A percentile compares a stretch with the other conserved stretches of the same genome.
Evolutionary conservation across 805 yeast species (phyloP).

Genomic region (Wickerhamiella alocasiicola): DNA sequence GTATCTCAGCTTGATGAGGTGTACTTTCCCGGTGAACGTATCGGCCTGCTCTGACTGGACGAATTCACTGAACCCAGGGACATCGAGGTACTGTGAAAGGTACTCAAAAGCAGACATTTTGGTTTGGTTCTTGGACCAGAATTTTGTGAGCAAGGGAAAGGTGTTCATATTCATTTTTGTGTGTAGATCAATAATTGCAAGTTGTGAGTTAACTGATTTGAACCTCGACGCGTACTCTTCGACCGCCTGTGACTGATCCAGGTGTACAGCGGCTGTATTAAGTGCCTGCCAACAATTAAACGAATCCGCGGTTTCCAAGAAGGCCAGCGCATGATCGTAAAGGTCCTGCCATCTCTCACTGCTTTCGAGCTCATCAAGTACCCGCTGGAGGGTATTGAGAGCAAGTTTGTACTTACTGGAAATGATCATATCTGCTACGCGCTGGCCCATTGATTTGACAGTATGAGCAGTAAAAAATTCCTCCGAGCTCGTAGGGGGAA

Average conservation of each 20-base stretch:
- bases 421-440: conserved; percentile 24
- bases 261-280: conserved; percentile 34
- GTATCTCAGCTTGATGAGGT: conserved; percentile 39
- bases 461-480: conserved; percentile 50
- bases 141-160: conserved; percentile 25
- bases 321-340: conserved; percentile 29
- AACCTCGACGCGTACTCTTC: conserved; percentile 23
- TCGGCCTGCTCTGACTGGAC: conserved; percentile 18
- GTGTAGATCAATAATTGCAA: conserved; percentile 42
- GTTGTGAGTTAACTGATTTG: conserved; percentile 41
- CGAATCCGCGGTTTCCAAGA: conserved; percentile 53
- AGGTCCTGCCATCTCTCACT: conserved; percentile 35
- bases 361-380: conserved; percentile 33
- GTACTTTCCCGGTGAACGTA: conserved; percentile 25
- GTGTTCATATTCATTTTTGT: conserved; percentile 12
- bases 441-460: conserved; percentile 33
- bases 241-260: conserved; percentile 29
- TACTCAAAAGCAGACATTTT: conserved; percentile 61
- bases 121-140: conserved; percentile 36
- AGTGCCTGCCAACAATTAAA: conserved; percentile 59
- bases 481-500: conserved; percentile 47
- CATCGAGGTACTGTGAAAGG: conserved; percentile 30
- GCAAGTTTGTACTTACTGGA: not conserved
- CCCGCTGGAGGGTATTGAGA: conserved; percentile 49
- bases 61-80: conserved; percentile 19